These are phyloP conservation scores for Fusarium sarcochroum DNA, from an alignment of 2,329 filamentous ascomycete genomes.

Conservation along the genomic window DNA sequence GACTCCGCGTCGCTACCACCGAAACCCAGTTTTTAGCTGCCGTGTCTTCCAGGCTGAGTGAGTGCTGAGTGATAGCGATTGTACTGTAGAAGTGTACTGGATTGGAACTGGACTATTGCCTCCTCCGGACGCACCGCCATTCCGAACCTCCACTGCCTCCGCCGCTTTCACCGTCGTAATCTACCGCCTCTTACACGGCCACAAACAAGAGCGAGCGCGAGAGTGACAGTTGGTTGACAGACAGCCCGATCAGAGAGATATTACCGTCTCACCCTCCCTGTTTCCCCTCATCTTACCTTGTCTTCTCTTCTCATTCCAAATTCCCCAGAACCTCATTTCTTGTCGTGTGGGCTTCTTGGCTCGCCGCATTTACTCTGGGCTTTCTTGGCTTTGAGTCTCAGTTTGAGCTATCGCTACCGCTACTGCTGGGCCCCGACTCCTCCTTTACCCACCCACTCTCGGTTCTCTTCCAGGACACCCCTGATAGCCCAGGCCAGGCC, in stretches of 20 bases:
- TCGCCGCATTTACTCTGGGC: constrained; percentile 1
- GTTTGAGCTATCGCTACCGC: not conserved
- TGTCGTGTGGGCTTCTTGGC: not conserved
- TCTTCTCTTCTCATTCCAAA: constrained; percentile 13
- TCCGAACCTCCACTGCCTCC: constrained; percentile 44
- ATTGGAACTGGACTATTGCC: constrained; percentile 4
- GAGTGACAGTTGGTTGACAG: not conserved
- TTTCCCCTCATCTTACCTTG: constrained; percentile 5
- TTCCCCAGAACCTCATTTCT: constrained; percentile 11
- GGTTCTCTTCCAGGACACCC: constrained; percentile 40
- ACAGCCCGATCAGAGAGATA: constrained; percentile 12
- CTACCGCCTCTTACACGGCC: constrained; percentile 46
- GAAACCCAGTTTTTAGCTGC: constrained; percentile 38
- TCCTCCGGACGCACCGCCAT: constrained; percentile 40
- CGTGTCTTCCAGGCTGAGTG: constrained; percentile 6
- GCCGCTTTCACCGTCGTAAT: constrained; percentile 50
- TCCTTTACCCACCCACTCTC: constrained; percentile 40
- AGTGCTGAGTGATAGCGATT: constrained; percentile 30
- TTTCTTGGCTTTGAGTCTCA: constrained; percentile 19
- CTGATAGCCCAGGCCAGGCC: constrained; percentile 33
- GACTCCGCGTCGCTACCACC: constrained; percentile 37
- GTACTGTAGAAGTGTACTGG: not conserved
- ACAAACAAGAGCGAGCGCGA: constrained; percentile 10
- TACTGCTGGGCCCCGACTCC: constrained; percentile 27
- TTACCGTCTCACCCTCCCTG: constrained; percentile 24